A percentile compares a stretch with the other conserved stretches of the same genome.
phyloP scores from a whole-genome alignment of 108 stramenopile genomes.

The Cyclotella kingstonii region DNA sequence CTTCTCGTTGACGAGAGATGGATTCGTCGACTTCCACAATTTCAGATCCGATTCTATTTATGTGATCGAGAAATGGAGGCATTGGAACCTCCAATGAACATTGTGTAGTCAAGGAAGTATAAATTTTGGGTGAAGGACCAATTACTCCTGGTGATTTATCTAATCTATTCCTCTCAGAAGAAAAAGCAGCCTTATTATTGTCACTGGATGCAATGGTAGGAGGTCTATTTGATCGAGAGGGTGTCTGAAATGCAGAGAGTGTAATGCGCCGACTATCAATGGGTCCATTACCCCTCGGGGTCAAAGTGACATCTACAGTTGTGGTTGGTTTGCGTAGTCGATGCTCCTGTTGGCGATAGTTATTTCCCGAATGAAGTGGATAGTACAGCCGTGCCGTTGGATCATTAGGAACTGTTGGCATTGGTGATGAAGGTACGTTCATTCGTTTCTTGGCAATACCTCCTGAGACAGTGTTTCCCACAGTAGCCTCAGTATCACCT shows the following conservation, averaged over 20 bases:
- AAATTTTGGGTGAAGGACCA: background rate
- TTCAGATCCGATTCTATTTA: conserved; percentile 23
- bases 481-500: conserved; percentile 18
- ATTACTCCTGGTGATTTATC: background rate
- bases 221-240: conserved; percentile 16
- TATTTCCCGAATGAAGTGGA: conserved; percentile 9
- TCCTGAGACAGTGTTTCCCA: background rate
- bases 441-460: conserved; percentile 22
- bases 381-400: conserved; percentile 39
- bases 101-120: background rate
- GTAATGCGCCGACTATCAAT: background rate
- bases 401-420: conserved; percentile 16
- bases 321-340: conserved; percentile 27
- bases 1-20: background rate
- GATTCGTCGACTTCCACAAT: conserved; percentile 24
- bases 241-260: conserved; percentile 15
- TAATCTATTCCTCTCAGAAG: background rate
- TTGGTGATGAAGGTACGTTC: conserved; percentile 4
- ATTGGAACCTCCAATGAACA: background rate
- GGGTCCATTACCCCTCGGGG: background rate
- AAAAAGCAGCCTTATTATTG: background rate
- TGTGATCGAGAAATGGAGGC: conserved; percentile 18
- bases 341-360: conserved; percentile 30
- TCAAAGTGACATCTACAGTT: conserved; percentile 6
- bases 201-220: background rate